Percentiles rank a stretch among this genome's conserved stretches.
Conservation (phyloP, 306 rosid genomes). For the Cucurbita argyrosperma region DNA sequence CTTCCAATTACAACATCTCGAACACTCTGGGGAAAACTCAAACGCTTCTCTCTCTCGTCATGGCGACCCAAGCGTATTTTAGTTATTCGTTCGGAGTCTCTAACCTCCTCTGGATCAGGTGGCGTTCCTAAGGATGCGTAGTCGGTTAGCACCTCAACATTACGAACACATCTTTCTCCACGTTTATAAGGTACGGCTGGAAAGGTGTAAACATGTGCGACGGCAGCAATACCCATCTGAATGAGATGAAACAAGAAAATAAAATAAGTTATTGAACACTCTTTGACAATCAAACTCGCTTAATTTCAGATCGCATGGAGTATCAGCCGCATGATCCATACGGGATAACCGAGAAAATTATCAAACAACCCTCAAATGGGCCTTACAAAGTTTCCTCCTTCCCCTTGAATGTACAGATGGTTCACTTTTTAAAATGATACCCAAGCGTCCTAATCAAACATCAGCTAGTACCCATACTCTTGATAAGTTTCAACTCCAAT, state of each 20-base stretch:
- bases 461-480: not conserved
- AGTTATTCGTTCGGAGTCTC: constrained; percentile 65
- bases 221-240: constrained; percentile 98
- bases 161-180: constrained; percentile 94
- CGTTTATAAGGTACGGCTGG: constrained; percentile 93
- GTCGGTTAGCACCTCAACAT: constrained; percentile 82
- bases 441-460: not conserved
- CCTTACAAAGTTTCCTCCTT: not conserved
- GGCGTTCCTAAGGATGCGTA: constrained; percentile 77
- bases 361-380: not conserved
- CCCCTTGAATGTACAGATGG: not conserved
- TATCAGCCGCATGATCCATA: not conserved
- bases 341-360: not conserved
- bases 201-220: constrained; percentile 83
- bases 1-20: constrained; percentile 90
- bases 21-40: constrained; percentile 77
- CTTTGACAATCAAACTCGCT: not conserved
- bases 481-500: not conserved
- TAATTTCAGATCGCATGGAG: not conserved
- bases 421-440: not conserved
- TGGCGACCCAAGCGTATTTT: constrained; percentile 39
- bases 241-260: not conserved
- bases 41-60: constrained; percentile 48
- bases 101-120: constrained; percentile 92
- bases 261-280: not conserved